phyloP scores from a whole-genome alignment of 345 rosid species.

The Eucalyptus sideroxylon region DNA sequence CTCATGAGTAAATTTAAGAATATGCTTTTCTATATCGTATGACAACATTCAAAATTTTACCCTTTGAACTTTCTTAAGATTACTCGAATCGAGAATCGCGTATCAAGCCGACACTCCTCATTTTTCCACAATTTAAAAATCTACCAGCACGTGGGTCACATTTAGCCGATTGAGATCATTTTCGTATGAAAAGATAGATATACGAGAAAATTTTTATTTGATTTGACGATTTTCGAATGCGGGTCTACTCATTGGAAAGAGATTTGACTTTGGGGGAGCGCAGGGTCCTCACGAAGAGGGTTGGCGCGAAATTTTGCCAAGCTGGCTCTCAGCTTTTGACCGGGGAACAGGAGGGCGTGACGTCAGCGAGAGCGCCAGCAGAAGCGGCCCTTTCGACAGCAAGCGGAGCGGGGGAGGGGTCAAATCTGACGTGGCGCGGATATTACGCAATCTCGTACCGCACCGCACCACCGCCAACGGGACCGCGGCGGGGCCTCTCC shows the following conservation, averaged over 20 bases:
- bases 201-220: accelerated
- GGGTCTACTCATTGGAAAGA: background rate
- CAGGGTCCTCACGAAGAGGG: background rate
- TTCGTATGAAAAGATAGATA: background rate
- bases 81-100: accelerated
- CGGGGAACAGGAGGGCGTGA: background rate
- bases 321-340: background rate
- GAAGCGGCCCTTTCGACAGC: background rate
- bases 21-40: accelerated
- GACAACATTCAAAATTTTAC: background rate
- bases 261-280: background rate
- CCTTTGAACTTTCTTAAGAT: background rate
- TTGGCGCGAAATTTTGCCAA: background rate
- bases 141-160: accelerated
- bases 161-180: background rate
- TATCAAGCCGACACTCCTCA: accelerated
- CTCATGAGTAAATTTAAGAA: background rate
- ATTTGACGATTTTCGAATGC: background rate
- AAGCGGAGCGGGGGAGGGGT: background rate
- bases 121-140: background rate
- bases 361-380: background rate
- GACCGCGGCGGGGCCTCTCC: background rate
- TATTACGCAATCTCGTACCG: background rate
- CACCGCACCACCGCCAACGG: background rate
- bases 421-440: background rate